Evolutionary conservation across 495 filamentous ascomycete genomes (phyloP), one percentile per base, ranked within the genome.

Genomic region (Rostrohypoxylon terebratum): DNA sequence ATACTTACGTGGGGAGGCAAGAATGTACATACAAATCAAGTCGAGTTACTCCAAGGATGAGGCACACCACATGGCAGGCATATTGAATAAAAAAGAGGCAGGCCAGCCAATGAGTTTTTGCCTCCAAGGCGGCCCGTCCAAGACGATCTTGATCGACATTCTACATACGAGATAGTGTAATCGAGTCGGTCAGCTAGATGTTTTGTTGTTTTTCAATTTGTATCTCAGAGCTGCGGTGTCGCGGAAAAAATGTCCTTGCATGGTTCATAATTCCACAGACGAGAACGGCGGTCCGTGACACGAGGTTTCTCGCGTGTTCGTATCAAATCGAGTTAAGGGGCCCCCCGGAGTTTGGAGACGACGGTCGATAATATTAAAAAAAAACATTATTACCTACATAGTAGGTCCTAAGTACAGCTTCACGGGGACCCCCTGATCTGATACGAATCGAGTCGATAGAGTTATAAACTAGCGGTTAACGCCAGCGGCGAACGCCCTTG

Each of bases 401-500:
- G n/a, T n/a, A n/a, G n/a, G n/a, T n/a, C 21, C 21, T 53, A 53
- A 31, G 21, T 53, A 53, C 38, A 50, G 57, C 66, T 50, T 57
- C 66, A 36, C n/a, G 10, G n/a, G 3, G 28, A 4, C 31, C 51
- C 21, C 47, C 53, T 18, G 44, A 55, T 44, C 16, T 28, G 36
- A 47, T 65, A 72, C 59, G 59, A 72, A 36, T 63, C 59, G 63
- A 72, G 45, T 63, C 59, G 63, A 72, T 72, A 62, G 50, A 68
- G 45, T 53, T 55, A 44, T 54, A 25, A 31, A 50, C 59, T 31
- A 62, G 31, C 51, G 18, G 44, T 51, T 31, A 57, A 47, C 51
- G 28, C 44, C 57, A 40, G 45, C 48, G 48, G 40, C 58, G 59
- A 59, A 5, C 62, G 58, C 69, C 69, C 58, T 57, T 54, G 57